phyloP scores from a whole-genome alignment of 1,284 basidiomycete genomes.

The Sporisorium scitamineum region DNA sequence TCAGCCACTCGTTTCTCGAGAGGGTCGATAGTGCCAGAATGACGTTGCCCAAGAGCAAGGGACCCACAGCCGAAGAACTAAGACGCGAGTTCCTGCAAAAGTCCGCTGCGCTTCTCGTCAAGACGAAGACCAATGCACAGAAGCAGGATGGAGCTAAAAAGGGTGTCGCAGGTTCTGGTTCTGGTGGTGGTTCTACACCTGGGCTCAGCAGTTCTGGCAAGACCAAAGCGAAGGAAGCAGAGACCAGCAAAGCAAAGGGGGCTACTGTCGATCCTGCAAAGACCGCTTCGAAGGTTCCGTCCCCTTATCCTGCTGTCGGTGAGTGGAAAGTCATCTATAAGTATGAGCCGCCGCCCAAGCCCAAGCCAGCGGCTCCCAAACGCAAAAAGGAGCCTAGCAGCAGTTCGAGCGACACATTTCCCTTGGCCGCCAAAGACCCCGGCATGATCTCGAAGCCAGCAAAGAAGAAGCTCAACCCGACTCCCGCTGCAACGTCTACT shows the following conservation, averaged over 20 bases:
- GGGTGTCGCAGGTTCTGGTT: not conserved
- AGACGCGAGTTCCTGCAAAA: not conserved
- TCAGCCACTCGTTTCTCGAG: too few relatives aligned
- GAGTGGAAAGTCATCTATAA: not conserved
- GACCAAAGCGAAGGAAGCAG: too few relatives aligned
- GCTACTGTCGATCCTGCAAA: not conserved
- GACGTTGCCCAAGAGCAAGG: not conserved
- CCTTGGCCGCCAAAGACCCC: not conserved
- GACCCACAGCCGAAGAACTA: not conserved
- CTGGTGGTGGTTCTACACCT: not conserved
- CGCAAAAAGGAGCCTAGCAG: not conserved
- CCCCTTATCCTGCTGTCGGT: not conserved
- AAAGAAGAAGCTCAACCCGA: constrained; percentile 1
- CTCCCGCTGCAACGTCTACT: not conserved
- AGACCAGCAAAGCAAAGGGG: not conserved
- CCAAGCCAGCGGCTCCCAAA: not conserved
- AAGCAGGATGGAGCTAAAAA: not conserved
- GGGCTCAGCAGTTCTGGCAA: not conserved
- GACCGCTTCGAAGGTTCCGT: too few relatives aligned
- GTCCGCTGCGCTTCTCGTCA: not conserved
- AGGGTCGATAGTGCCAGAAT: not conserved
- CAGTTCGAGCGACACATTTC: not conserved
- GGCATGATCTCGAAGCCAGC: not conserved
- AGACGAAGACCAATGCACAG: not conserved
- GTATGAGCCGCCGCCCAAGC: not conserved